phyloP scores from a whole-genome alignment of 2,329 filamentous ascomycete genomes.

The Didymella arachidicola region DNA sequence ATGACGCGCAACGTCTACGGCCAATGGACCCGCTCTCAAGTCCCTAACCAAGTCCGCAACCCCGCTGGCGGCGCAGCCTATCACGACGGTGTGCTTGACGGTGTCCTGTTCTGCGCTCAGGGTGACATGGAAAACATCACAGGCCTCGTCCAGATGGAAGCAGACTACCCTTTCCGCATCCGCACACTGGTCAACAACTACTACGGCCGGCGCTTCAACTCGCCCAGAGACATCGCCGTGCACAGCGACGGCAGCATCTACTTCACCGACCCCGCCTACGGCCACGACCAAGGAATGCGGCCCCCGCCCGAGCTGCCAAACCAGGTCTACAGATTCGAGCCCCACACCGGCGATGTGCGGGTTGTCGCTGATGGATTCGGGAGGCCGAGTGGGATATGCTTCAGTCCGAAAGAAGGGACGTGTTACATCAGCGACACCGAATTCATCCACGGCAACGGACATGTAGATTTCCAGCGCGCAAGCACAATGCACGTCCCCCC shows the following conservation, averaged over 20 bases:
- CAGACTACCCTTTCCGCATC: conserved; percentile 29
- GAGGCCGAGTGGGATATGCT: conserved; percentile 55
- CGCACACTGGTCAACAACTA: conserved; percentile 37
- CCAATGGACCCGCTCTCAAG: conserved; percentile 20
- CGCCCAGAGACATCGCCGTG: conserved; percentile 51
- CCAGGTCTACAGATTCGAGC: conserved; percentile 52
- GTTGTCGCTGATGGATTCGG: conserved; percentile 51
- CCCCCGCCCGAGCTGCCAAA: conserved; percentile 35
- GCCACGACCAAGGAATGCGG: conserved; percentile 33
- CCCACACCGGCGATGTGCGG: conserved; percentile 45
- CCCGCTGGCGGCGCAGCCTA: conserved; percentile 43
- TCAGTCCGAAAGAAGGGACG: conserved; percentile 51
- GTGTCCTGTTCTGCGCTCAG: conserved; percentile 47
- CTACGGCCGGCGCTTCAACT: conserved; percentile 55
- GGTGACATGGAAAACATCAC: conserved; percentile 39
- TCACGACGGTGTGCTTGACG: conserved; percentile 26
- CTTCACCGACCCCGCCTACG: conserved; percentile 55
- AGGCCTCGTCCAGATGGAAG: conserved; percentile 42
- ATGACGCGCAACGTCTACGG: conserved; percentile 21
- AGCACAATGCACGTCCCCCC: conserved; percentile 24
- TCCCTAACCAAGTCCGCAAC: conserved; percentile 27
- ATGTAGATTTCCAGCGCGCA: conserved; percentile 24
- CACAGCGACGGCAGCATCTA: conserved; percentile 54
- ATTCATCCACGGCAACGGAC: conserved; percentile 30
- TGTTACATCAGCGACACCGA: conserved; percentile 56